Base-by-base conservation (phyloP, 306 rosid genomes). In the Glycine tomentella region DNA sequence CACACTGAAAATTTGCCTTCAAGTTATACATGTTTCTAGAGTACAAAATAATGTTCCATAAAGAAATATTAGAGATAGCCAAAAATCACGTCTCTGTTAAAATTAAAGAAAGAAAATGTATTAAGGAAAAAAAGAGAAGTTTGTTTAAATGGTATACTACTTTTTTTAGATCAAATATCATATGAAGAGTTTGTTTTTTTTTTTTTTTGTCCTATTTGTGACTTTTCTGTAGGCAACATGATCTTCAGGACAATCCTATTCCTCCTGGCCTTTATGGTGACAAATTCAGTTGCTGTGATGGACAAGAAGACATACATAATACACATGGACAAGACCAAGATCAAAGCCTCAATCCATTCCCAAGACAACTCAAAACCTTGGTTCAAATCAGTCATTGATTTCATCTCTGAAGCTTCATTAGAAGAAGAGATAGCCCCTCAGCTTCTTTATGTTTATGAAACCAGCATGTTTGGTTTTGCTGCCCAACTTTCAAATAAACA, bases 281-380 rank as follows among this genome's bases (percentile, higher is more conserved):
- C 83, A 75, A 70, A 75, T 56, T 76, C 88, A 73, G 78, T 3
- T 0, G 88, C 91, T 84, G 49, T 74, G 4, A 36, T 36, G 77
- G 81, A 84, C 25, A 62, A 80, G 53, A 86, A 87, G 34, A 86
- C 92, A 8, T 91, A 82, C 84, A 86, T 91, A 75, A 49, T 91
- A 68, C 90, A 91, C 85, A 87, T 89, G 91, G 93, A 91, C 87
- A 83, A 83, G 82, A 62, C 78, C 15, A 84, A 84, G 77, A 84
- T 89, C 70, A 16, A 4, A 25, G 76, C 86, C 25, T 51, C 74
- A 2, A 48, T 76, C 78, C 84, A 82, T 69, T 74, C 75, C 31
- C 85, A 42, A 52, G 81, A 64, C 74, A 57, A 9, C 48, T 20
- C 82, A 20, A 79, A 76, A 80, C 73, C 74, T 70, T 86, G 90